Evolutionary conservation across 2,329 filamentous ascomycete genomes (phyloP), one percentile per base, ranked within the genome.

Genomic region (Xenosphaeropsis pyriputrescens): DNA sequence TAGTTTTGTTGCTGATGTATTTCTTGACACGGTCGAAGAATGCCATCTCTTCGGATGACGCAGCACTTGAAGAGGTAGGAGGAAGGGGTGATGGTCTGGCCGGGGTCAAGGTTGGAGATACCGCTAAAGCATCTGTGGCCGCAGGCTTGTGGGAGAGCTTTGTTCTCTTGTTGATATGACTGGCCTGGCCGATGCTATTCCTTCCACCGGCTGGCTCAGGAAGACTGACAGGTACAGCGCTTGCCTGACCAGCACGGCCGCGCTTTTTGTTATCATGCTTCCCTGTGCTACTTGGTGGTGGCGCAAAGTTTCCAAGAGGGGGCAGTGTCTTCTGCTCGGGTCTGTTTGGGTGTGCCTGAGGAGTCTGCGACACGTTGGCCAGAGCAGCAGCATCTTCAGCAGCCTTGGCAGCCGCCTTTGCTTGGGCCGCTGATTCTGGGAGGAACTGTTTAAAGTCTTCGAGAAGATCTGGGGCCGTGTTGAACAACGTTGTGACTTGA

Each of bases 391-490:
- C 70, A 41, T 86, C 79, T 47, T 86, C 85, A 31, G 73, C 69
- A 33, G 72, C 65, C 39, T 79, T 76, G 50, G 74, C 58, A 44
- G 61, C 68, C 41, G 59, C 67, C 56, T 71, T 82, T 49, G 68
- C 74, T 45, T 78, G 72, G 14, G 79, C 78, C 22, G 79, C 78
- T 32, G 89, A 93, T 56, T 98, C 91, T 0, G 91, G 91, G 6
- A 98, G 68, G 48, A 98, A 98, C 54, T 98, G 91, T 58, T 98
- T 98, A 57, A 98, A 98, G 53, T 98, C 91, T 58, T 98, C 91
- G 2, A 98, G 67, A 11, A 98, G 73, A 59, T 98, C 91, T 4
- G 89, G 89, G 0, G 93, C 91, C 5, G 82, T 81, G 54, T 85
- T 86, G 63, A 98, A 98, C 1, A 98, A 67, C 22, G 81, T 82